phyloP scores from a whole-genome alignment of 164 flowering plant species.

The Echeveria elegans region DNA sequence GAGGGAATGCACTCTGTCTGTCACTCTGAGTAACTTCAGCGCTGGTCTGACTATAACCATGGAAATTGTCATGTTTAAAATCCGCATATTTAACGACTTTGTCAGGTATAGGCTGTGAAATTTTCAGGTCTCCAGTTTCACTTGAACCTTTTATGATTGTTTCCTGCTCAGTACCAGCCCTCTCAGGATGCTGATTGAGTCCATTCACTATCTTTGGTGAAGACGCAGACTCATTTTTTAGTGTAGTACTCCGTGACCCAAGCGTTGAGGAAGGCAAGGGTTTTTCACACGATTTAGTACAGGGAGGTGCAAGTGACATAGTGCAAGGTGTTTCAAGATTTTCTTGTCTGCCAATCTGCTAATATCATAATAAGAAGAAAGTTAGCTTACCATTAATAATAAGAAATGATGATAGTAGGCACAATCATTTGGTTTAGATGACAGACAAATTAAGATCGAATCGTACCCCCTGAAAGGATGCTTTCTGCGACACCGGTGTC shows the following conservation, averaged over 20 bases:
- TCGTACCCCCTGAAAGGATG: slow-evolving; percentile 46
- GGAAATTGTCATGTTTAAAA: slow-evolving; percentile 17
- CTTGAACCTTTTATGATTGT: not conserved
- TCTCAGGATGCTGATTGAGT: not conserved
- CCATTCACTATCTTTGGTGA: not conserved
- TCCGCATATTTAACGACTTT: slow-evolving; percentile 22
- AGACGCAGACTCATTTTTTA: not conserved
- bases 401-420: not conserved
- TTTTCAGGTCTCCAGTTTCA: not conserved
- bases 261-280: no score
- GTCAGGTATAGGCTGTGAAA: slow-evolving; percentile 25
- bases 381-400: no score
- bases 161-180: not conserved
- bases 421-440: not conserved
- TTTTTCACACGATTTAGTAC: no score
- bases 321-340: slow-evolving; percentile 22
- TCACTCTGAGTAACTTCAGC: slow-evolving; percentile 32
- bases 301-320: slow-evolving; percentile 29
- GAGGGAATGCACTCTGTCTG: slow-evolving; percentile 19
- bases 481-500: slow-evolving; percentile 43
- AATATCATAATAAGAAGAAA: slow-evolving; percentile 1
- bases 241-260: not conserved
- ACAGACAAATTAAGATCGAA: not conserved
- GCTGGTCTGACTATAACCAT: slow-evolving; percentile 16
- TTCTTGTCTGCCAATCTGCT: slow-evolving; percentile 41